These are phyloP conservation scores for Aspergillus avenaceus DNA, from an alignment of 495 filamentous ascomycete species.

Conservation along the genomic window DNA sequence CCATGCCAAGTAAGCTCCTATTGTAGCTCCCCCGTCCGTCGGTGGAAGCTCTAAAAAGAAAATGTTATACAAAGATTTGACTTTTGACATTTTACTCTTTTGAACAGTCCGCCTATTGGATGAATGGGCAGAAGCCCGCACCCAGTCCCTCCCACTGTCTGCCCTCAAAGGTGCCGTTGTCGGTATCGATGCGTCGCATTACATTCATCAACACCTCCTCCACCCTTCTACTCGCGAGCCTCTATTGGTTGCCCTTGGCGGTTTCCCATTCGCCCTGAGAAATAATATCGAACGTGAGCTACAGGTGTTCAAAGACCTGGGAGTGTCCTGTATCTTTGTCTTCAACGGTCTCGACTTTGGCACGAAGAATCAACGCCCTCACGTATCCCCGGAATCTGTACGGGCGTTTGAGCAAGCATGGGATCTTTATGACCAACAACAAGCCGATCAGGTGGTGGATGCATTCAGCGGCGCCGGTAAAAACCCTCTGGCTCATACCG, in stretches of 20 bases:
- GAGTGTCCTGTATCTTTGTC: slow-evolving; percentile 71
- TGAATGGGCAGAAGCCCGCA: slow-evolving; percentile 49
- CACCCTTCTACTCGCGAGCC: slow-evolving; percentile 70
- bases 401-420: slow-evolving; percentile 64
- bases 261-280: slow-evolving; percentile 74
- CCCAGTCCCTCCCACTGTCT: slow-evolving; percentile 54
- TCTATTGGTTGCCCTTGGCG: slow-evolving; percentile 83
- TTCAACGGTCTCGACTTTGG: slow-evolving; percentile 82
- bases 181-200: slow-evolving; percentile 88
- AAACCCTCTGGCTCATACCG: slow-evolving; percentile 12
- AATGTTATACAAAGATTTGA: neutral
- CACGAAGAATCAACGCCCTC: slow-evolving; percentile 60
- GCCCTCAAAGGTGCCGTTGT: slow-evolving; percentile 67
- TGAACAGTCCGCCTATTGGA: slow-evolving; percentile 58
- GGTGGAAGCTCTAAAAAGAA: neutral
- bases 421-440: slow-evolving; percentile 77
- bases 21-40: neutral
- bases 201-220: slow-evolving; percentile 70
- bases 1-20: slow-evolving; percentile 39
- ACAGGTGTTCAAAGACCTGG: slow-evolving; percentile 55
- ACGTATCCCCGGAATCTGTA: slow-evolving; percentile 38
- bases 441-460: slow-evolving; percentile 72
- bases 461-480: slow-evolving; percentile 81
- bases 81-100: slow-evolving; percentile 1
- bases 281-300: slow-evolving; percentile 71